Evolutionary conservation across 108 stramenopile genomes (phyloP), one percentile per base, ranked within the genome.

Genomic region (Skeletonema tropicum): DNA sequence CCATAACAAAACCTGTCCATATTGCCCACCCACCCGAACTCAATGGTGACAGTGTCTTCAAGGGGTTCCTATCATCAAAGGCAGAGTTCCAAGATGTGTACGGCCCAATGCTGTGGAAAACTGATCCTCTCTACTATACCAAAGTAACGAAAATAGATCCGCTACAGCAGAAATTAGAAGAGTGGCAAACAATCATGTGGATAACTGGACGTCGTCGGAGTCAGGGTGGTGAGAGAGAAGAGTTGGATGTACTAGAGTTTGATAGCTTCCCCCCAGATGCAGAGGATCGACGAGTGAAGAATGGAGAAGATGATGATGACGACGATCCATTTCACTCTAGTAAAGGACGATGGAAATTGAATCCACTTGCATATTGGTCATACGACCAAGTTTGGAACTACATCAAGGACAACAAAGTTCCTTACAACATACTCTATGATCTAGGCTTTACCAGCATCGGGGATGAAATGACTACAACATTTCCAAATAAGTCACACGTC

Each of bases 301-400:
- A 6, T 5, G 35, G 17, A 26, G 77, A 75, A 19, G 66, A 45
- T 6, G 26, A 29, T 1, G n/a, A 19, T 35, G 49, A 63, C 32
- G 41, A 71, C 32, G 41, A 71, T 45, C 58, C 74, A 25, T 66
- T 67, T 49, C 57, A 70, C 15, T 19, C 36, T 31, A 17, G 48
- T 13, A 60, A 64, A 26, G 69, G 76, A 0, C 57, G 80, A 21
- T 71, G 66, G 66, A 83, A 83, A 57, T 58, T 86, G 46, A 83
- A 86, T 64, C 82, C 82, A 23, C 52, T 86, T 15, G 79, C 74
- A 1, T 45, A 79, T 58, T 86, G 85, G 85, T 80, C 67, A n/a
- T 77, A 83, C 45, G 69, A 83, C 9, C 69, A 82, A 73, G 80
- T 86, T 5, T 83, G 86, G 86, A 52, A 21, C 12, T 83, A 86